Evolutionary conservation across 176 grass and related monocot genomes (phyloP), one percentile per base, ranked within the genome.

Genomic region (Musa acuminata): DNA sequence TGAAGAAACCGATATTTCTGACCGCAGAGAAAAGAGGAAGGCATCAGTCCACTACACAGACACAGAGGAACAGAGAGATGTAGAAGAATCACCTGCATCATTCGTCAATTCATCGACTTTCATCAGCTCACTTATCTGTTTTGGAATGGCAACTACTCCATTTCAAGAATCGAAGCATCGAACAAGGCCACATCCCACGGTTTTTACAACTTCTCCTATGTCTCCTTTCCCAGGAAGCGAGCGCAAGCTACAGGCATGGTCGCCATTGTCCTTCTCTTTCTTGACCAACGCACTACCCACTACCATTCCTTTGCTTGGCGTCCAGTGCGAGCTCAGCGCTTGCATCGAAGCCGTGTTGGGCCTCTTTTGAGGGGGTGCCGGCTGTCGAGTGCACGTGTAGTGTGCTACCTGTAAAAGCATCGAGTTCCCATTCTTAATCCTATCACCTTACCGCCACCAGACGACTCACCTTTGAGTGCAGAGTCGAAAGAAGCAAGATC

Each of bases 221-320:
- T 83, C 92, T 92, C 85, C 14, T 96, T 92, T 89, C 89, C 11
- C 79, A 24, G 13, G 89, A 75, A n/a, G 85, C 89, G 60, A 96
- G 85, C 26, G 87, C 89, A 23, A 27, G 26, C 26, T 27, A 2
- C 26, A 27, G 26, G 26, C 26, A 27, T 2, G 26, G 26, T 1
- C 26, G 26, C 26, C 26, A 92, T 72, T 79, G 26, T 62, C 55
- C 85, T 79, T 90, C 67, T 96, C 89, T 59, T 96, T 96, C 51
- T 82, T 81, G 85, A 88, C 64, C 81, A 96, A 96, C 16, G 89
- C 92, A 13, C 35, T 43, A 43, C 35, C 92, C 89, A 24, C 3
- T 43, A 43, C 92, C 89, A 49, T 85, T 89, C 59, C 63, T 81
- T 64, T 83, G 84, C 0, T 78, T 78, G 24, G 69, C 52, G 62